These are phyloP conservation scores for Tricholoma terreum DNA, from an alignment of 768 basidiomycete species.

Conservation along the genomic window DNA sequence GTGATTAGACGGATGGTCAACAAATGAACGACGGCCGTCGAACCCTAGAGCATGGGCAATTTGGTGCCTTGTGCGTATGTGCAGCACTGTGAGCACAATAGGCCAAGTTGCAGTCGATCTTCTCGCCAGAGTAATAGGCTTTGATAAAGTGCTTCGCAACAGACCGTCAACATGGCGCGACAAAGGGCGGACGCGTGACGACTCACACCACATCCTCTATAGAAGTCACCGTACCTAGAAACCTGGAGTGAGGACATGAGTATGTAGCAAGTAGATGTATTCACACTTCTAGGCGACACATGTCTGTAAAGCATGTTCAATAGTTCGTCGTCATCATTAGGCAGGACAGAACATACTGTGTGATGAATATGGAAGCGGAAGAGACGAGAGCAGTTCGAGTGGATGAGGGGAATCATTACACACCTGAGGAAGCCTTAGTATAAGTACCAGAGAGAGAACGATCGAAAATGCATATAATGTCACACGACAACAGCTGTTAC, in stretches of 20 bases:
- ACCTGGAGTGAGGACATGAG: background rate
- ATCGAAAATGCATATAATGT: slow-evolving; percentile 21
- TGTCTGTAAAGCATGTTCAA: slow-evolving; percentile 21
- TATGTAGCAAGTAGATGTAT: slow-evolving; percentile 13
- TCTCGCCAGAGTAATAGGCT: slow-evolving; percentile 59
- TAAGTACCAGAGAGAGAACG: slow-evolving; percentile 18
- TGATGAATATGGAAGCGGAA: slow-evolving; percentile 2
- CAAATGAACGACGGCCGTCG: background rate
- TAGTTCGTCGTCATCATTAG: background rate
- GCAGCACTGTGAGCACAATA: slow-evolving; percentile 52
- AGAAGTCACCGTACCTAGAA: slow-evolving; percentile 40
- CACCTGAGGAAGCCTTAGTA: slow-evolving; percentile 16
- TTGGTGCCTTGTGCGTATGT: slow-evolving; percentile 59
- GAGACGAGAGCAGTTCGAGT: slow-evolving; percentile 9
- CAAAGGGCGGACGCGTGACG: slow-evolving; percentile 1
- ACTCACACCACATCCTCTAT: slow-evolving; percentile 41
- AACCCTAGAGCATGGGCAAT: slow-evolving; percentile 53
- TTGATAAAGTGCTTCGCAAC: slow-evolving; percentile 56
- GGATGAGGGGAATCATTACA: slow-evolving; percentile 19
- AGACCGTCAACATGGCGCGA: slow-evolving; percentile 5
- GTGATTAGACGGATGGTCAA: background rate
- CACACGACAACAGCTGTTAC: slow-evolving; percentile 27
- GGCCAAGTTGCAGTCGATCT: slow-evolving; percentile 49
- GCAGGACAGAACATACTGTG: slow-evolving; percentile 1
- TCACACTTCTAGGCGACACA: slow-evolving; percentile 63